These are phyloP conservation scores for Chlorella sp. DNA, from an alignment of 139 green algal species.

Conservation along the genomic window DNA sequence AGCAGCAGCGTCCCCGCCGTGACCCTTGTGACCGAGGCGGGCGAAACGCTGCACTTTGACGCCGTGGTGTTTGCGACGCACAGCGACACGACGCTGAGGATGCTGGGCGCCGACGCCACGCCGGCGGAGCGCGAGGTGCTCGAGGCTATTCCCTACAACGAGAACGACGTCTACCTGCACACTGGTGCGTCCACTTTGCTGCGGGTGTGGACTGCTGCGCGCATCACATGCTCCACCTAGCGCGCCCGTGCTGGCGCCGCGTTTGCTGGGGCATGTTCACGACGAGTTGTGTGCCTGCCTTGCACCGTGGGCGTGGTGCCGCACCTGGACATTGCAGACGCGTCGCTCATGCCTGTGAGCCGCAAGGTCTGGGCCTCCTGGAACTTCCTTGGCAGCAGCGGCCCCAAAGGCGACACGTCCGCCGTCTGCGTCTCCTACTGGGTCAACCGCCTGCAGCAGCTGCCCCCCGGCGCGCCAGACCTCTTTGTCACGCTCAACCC, in stretches of 20 bases:
- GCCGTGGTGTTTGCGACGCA: conserved; percentile 83
- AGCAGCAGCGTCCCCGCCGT: no score
- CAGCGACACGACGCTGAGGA: conserved; percentile 58
- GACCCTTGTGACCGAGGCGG: conserved; percentile 29
- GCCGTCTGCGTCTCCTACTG: conserved; percentile 90
- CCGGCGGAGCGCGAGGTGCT: conserved; percentile 60
- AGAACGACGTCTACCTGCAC: conserved; percentile 88
- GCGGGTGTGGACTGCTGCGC: neutral
- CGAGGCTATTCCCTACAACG: conserved; percentile 67
- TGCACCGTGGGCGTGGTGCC: neutral
- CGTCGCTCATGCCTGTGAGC: conserved; percentile 69
- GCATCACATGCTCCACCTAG: no score
- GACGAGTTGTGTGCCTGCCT: neutral
- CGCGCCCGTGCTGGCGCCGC: no score
- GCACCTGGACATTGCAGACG: conserved; percentile 12
- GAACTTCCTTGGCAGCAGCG: conserved; percentile 73
- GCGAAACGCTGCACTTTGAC: conserved; percentile 58
- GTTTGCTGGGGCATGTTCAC: neutral
- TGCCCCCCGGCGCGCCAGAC: conserved; percentile 56
- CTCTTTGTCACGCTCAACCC: conserved; percentile 95
- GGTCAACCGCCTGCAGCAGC: conserved; percentile 75
- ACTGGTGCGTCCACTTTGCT: conserved; percentile 21
- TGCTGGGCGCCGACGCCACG: conserved; percentile 56
- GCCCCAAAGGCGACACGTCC: conserved; percentile 4
- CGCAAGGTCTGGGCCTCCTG: conserved; percentile 77